phyloP scores from a whole-genome alignment of 805 yeast species.

The Wickerhamomyces rabaulensis region DNA sequence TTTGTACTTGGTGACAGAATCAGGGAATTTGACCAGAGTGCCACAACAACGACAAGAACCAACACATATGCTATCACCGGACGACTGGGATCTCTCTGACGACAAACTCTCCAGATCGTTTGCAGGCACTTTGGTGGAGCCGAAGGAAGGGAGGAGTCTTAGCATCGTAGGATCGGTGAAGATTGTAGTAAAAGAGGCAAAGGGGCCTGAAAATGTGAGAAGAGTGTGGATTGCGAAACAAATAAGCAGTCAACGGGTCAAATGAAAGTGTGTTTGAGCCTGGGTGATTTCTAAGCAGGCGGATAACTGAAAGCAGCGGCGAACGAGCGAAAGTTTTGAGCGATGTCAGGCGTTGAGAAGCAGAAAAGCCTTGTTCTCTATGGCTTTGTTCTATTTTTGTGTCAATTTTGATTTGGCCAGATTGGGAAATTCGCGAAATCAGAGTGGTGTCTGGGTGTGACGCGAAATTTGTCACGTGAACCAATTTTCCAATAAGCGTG shows the following conservation, averaged over 20 bases:
- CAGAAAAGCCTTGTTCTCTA: neutral
- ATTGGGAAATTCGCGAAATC: neutral
- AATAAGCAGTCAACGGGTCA: neutral
- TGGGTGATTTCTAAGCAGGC: neutral
- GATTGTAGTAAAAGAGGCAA: too few species aligned
- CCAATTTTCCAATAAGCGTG: too few species aligned
- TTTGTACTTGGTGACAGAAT: slow-evolving; percentile 35
- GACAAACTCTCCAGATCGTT: neutral
- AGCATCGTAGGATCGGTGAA: neutral
- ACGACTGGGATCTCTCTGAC: neutral
- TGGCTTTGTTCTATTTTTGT: neutral
- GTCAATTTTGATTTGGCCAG: neutral
- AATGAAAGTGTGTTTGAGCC: neutral
- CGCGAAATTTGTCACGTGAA: neutral
- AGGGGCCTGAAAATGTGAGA: neutral
- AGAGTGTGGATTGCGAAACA: neutral
- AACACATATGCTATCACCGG: slow-evolving; percentile 1
- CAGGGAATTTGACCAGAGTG: slow-evolving; percentile 34
- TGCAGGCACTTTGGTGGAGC: neutral
- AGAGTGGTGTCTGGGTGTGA: neutral
- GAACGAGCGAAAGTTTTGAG: neutral
- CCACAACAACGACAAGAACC: slow-evolving; percentile 44
- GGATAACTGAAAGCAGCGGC: neutral
- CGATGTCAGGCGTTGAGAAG: neutral
- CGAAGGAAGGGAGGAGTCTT: neutral